Conservation (phyloP, 305 asterid species). For the Solanum hybrid region DNA sequence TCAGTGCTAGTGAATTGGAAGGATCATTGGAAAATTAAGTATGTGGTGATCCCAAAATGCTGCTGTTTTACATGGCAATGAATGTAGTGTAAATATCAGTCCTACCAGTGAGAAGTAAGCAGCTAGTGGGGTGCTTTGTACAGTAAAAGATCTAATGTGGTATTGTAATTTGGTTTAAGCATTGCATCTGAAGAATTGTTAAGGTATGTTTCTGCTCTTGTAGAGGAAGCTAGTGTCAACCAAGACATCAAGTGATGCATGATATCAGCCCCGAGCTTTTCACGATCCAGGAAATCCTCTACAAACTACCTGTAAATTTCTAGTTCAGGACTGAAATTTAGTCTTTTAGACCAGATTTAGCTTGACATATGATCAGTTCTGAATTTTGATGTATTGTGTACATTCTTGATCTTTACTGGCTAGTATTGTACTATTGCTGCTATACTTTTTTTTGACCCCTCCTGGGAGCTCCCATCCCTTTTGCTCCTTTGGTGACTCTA, state of each 20-base stretch:
- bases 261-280: background rate
- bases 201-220: background rate
- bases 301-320: background rate
- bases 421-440: background rate
- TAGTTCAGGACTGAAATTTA: background rate
- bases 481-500: background rate
- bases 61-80: background rate
- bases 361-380: background rate
- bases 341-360: background rate
- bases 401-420: background rate
- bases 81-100: background rate
- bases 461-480: background rate
- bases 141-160: background rate
- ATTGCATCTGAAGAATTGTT: background rate
- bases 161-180: background rate
- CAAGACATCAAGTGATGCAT: background rate
- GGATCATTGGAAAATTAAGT: background rate
- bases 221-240: background rate
- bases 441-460: background rate
- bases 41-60: background rate
- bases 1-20: slow-evolving; percentile 12
- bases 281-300: background rate
- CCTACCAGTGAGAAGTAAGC: background rate
- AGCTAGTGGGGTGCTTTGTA: background rate
- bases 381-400: background rate